Evolutionary conservation across 306 rosid species (phyloP), one percentile per base, ranked within the genome.

Genomic region (Pterocarpus santalinus): DNA sequence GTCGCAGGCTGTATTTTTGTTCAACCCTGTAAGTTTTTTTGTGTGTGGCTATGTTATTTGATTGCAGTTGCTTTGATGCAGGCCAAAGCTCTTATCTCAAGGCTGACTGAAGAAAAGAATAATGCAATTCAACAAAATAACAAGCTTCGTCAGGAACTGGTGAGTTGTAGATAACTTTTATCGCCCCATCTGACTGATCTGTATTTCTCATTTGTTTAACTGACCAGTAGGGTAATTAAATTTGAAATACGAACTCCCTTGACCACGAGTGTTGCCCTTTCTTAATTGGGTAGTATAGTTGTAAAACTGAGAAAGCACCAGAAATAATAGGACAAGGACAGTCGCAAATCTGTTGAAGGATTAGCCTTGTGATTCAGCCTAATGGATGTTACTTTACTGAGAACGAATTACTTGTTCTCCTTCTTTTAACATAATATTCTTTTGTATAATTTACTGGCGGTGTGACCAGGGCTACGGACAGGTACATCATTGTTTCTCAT

Each of bases 81-180:
- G 98, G 90, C 88, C 73, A 91, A 76, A 86, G 83, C 88, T 75
- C 87, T 90, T 78, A 86, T 94, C 77, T 78, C 86, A 35, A 91
- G 85, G 88, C 78, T 94, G 83, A 86, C 87, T 0, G 92, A 91
- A 70, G 98, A 94, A 81, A 94, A 91, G 90, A 86, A 82, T 68
- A 86, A 46, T 73, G 97, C 92, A 11, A 43, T 82, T 73, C 97
- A 85, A 86, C 90, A 80, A 91, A 86, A 83, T 75, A 91, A 44
- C 88, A 91, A 82, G 87, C 91, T 92, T 72, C 89, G 89, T 66
- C 97, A 94, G 80, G 98, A 94, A 86, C 85, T 94, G 95, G 98
- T 94, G 78, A 88, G 91, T 15, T 15, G 22, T 7, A 7, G 73
- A 47, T 38, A 38, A 33, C 12, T 76, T 56, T 43, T 56, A 62